Base-by-base conservation (phyloP, 1,284 basidiomycete species). In the Malassezia yamatoensis region DNA sequence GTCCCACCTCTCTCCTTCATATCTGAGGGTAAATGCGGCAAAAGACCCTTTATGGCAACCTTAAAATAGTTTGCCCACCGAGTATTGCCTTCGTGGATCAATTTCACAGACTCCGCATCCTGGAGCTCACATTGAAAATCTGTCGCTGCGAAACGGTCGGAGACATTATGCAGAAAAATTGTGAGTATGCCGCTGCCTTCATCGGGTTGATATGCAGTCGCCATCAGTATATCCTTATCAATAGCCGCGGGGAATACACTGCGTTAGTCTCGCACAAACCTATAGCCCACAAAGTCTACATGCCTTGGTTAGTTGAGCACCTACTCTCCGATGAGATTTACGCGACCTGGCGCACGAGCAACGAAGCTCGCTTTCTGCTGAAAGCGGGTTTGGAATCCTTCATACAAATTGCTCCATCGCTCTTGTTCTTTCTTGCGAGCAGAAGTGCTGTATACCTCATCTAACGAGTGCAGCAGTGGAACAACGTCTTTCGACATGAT, bases 31-130 rank as follows among this genome's bases (percentile, higher is more conserved):
- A 74, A 54, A 39, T 71, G 66, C 16, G 66, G 62, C n/a, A 64
- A 61, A 15, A 74, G 56, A 8, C 72, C 72, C 49, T 67, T 70
- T 34, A 68, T 62, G 0, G 70, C 72, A 3, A 72, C 72, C 50
- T 69, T 71, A 49, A 73, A 74, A 49, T 74, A 74, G 53, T 74
- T 74, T 16, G 70, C 67, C 72, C 72, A 74, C 12, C 70, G 50
- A 46, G 61, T 51, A 20, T 61, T 50, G 6, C 69, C 69, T n/a
- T 61, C 41, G 51, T 70, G 63, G 20, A 64, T 43, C 46, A 72
- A 46, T 40, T 61, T 13, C 5, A 72, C 66, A 5, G 12, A 15
- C 7, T 61, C 53, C 2, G 59, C 55, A 41, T 64, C 48, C 13
- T 56, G 35, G 15, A 64, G 52, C 18, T 53, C 48, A 8, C 63